Conservation (phyloP, 345 rosid species). For the Murraya koenigii region DNA sequence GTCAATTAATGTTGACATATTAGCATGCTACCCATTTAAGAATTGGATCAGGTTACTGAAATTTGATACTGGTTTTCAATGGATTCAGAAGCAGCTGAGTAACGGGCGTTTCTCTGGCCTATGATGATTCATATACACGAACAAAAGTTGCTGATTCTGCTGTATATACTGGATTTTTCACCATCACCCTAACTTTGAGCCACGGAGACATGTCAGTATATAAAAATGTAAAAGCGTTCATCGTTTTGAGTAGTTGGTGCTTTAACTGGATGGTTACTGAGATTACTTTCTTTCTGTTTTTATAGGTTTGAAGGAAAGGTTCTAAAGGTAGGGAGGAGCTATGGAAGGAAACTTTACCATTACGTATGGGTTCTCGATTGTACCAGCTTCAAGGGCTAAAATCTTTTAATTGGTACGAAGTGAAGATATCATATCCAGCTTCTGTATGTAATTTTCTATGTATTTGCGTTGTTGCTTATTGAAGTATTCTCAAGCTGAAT, state of each 20-base stretch:
- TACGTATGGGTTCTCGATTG: slow-evolving; percentile 53
- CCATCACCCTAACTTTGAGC: slow-evolving; percentile 21
- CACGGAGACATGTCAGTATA: slow-evolving; percentile 38
- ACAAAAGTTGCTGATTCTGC: slow-evolving; percentile 13
- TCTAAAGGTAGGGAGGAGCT: slow-evolving; percentile 69
- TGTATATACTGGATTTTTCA: slow-evolving; percentile 22
- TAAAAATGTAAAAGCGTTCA: neutral
- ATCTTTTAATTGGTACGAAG: slow-evolving; percentile 79
- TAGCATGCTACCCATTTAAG: neutral
- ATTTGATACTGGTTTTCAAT: neutral
- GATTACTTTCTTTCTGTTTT: neutral
- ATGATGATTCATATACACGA: slow-evolving; percentile 21
- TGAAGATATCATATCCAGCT: slow-evolving; percentile 98
- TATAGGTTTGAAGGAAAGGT: slow-evolving; percentile 36
- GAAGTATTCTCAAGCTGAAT: slow-evolving; percentile 16
- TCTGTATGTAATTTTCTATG: slow-evolving; percentile 60
- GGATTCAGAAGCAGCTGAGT: slow-evolving; percentile 1
- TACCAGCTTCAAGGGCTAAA: slow-evolving; percentile 66
- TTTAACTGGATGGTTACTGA: neutral
- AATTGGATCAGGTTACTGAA: neutral
- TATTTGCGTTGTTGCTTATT: slow-evolving; percentile 9
- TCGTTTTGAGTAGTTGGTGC: too few species aligned
- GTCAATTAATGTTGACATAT: neutral
- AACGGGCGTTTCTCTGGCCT: neutral
- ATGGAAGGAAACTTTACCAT: slow-evolving; percentile 59